These are phyloP conservation scores for Flaveria trinervia DNA, from an alignment of 129 eudicot species.

Conservation along the genomic window DNA sequence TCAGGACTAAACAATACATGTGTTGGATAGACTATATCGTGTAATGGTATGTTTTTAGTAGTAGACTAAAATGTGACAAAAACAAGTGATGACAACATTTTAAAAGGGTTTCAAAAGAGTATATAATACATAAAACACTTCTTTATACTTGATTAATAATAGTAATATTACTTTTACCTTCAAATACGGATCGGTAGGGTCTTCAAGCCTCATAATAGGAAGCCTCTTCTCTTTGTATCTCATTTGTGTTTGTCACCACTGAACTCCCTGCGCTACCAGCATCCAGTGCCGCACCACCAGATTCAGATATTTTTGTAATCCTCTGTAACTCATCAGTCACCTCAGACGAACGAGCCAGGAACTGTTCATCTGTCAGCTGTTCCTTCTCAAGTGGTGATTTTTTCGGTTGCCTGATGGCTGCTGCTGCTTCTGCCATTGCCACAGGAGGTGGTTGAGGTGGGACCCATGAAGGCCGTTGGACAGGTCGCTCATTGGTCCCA, in stretches of 20 bases:
- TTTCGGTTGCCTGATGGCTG: conserved; percentile 88
- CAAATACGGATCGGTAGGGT: background rate
- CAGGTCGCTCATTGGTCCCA: conserved; percentile 45
- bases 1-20: too few species aligned
- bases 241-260: conserved; percentile 34
- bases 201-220: conserved; percentile 45
- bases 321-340: conserved; percentile 68
- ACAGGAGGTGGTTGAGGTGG: conserved; percentile 95
- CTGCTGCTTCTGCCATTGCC: conserved; percentile 89
- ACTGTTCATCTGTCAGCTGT: conserved; percentile 59
- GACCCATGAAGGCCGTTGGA: conserved; percentile 64
- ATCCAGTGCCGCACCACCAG: conserved; percentile 52
- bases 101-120: background rate
- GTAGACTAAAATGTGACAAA: background rate
- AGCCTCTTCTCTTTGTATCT: conserved; percentile 43
- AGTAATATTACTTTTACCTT: background rate
- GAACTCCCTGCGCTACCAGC: conserved; percentile 43
- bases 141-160: background rate
- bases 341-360: conserved; percentile 52
- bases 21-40: too few species aligned
- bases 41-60: background rate
- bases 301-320: conserved; percentile 68
- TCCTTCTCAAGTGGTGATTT: conserved; percentile 53
- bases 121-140: background rate
- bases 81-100: background rate